Percentiles rank a stretch among this genome's conserved stretches.
phyloP scores from a whole-genome alignment of 148 eudicot genomes.

The Heliosperma pusillum region DNA sequence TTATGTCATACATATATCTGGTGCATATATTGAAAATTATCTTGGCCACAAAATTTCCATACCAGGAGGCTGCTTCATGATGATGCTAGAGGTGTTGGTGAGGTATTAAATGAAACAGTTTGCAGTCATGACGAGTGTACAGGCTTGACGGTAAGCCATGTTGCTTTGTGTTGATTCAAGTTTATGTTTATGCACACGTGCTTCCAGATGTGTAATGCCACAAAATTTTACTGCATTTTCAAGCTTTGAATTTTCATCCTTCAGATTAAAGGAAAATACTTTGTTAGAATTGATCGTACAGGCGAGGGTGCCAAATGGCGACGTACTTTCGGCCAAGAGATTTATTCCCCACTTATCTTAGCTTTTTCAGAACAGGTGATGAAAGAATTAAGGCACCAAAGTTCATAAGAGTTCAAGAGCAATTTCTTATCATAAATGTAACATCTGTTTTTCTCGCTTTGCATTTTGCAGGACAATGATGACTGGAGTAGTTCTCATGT shows the following conservation, averaged over 20 bases:
- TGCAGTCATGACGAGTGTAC: constrained; percentile 52
- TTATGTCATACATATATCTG: background rate
- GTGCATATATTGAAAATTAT: constrained; percentile 1
- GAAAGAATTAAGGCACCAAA: background rate
- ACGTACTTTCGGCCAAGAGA: constrained; percentile 84
- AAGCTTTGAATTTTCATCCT: constrained; percentile 15
- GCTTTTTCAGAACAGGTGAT: constrained; percentile 85
- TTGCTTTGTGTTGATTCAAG: background rate
- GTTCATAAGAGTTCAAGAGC: background rate
- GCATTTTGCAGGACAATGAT: constrained; percentile 59
- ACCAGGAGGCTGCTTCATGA: constrained; percentile 70
- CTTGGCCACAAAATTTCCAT: constrained; percentile 3
- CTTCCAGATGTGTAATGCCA: background rate
- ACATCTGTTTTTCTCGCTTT: constrained; percentile 9
- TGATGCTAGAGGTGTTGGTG: constrained; percentile 76
- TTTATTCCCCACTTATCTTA: constrained; percentile 86
- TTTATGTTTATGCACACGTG: background rate
- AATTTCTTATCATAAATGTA: background rate
- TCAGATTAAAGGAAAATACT: constrained; percentile 84
- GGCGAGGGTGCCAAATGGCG: constrained; percentile 99
- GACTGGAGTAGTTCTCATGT: constrained; percentile 59
- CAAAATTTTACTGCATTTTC: background rate
- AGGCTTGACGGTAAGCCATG: constrained; percentile 52
- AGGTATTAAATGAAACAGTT: constrained; percentile 68
- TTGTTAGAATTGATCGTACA: constrained; percentile 65